A percentile compares a stretch with the other conserved stretches of the same genome.
Evolutionary conservation across 2,329 filamentous ascomycete genomes (phyloP).

Genomic region (Arthrinium phaeospermum): DNA sequence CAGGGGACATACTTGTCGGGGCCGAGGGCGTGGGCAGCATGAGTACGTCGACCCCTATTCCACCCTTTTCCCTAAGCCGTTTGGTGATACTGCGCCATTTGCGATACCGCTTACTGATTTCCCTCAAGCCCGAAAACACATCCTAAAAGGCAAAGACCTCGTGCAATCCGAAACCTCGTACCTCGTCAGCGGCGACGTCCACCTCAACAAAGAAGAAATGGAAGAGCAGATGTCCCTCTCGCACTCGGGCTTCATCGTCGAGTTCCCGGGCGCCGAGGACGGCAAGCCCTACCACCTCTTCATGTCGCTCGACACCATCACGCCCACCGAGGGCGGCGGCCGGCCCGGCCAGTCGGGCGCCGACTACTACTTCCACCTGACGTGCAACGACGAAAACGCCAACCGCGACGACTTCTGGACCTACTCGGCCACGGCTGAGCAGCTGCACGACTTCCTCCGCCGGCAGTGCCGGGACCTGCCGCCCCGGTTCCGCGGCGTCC

Average conservation of each 20-base stretch:
- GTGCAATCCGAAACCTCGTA: slow-evolving; percentile 34
- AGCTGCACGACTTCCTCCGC: slow-evolving; percentile 54
- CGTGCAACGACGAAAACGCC: not conserved
- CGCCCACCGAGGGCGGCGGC: slow-evolving; percentile 22
- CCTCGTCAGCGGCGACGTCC: slow-evolving; percentile 36
- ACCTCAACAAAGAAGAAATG: slow-evolving; percentile 34
- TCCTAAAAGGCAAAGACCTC: slow-evolving; percentile 36
- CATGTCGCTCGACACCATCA: slow-evolving; percentile 30
- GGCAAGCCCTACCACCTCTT: slow-evolving; percentile 26
- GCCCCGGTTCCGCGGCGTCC: slow-evolving; percentile 29
- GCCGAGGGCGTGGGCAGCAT: slow-evolving; percentile 37
- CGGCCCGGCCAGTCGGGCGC: slow-evolving; percentile 24
- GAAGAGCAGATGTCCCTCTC: slow-evolving; percentile 39
- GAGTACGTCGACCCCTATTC: slow-evolving; percentile 23
- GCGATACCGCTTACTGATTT: not conserved
- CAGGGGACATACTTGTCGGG: slow-evolving; percentile 35
- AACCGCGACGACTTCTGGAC: slow-evolving; percentile 67
- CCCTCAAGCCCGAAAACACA: slow-evolving; percentile 35
- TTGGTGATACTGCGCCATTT: too few species aligned
- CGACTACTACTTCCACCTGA: slow-evolving; percentile 34
- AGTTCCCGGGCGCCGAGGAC: slow-evolving; percentile 18
- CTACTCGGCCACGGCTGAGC: slow-evolving; percentile 51
- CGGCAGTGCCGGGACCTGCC: slow-evolving; percentile 25
- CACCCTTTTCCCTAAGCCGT: too few species aligned
- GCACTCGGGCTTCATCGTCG: slow-evolving; percentile 38